Evolutionary conservation across 2,329 filamentous ascomycete species (phyloP), one percentile per base, ranked within the genome.

Genomic region (Phialophora expanda): DNA sequence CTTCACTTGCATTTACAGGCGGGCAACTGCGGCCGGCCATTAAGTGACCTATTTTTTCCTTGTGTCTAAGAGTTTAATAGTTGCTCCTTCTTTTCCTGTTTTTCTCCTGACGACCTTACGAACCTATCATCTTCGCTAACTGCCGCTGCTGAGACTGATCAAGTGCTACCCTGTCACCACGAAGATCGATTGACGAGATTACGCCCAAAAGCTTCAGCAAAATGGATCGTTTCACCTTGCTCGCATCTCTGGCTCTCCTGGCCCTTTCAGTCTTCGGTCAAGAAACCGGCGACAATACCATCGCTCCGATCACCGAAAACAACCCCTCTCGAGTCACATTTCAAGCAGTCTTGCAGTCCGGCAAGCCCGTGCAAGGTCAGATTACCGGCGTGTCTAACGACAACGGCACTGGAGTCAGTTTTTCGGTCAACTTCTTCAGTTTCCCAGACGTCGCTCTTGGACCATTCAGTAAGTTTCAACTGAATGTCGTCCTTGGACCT

Each of bases 311-410:
- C 48, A 81, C 85, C 20, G 76, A 74, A 17, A 79, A 84, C 77
- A 91, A 91, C 78, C 85, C 87, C 1, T 65, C 75, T 3, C 83
- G 83, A 38, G 76, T 80, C 30, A 75, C 79, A 34, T 90, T 87
- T 77, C 77, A 81, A 61, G 89, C 86, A 20, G 78, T 75, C 1
- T 81, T 91, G 2, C 74, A 82, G 28, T 76, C 81, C 4, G 85
- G 85, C 77, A 86, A 83, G 74, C 80, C 82, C 65, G 78, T 89
- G 63, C 81, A 84, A 71, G 84, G 87, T 17, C 80, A 72, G 38
- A 77, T 90, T 71, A 77, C 76, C 14, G 84, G 81, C 48, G 77
- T 76, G 44, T 78, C 82, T 48, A 78, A 78, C 48, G 75, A 80
- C 0, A 78, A 83, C 62, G 85, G 85, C 58, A 78, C 81, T 26